These are phyloP conservation scores for Paradendryphiella salina DNA, from an alignment of 2,329 filamentous ascomycete species.

Conservation along the genomic window DNA sequence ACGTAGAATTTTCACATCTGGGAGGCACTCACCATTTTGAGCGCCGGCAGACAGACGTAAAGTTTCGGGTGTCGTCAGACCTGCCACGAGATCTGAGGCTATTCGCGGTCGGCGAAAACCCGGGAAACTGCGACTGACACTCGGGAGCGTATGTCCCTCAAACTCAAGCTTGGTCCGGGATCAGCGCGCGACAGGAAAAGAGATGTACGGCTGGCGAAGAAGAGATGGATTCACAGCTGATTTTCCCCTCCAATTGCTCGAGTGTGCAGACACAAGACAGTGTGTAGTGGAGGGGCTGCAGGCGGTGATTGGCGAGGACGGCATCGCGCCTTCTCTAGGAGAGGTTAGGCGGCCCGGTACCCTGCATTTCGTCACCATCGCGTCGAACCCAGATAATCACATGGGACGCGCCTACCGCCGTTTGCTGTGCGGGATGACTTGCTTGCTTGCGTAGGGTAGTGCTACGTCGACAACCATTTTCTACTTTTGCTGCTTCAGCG, in stretches of 20 bases:
- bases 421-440: not conserved
- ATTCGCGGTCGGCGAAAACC: conserved; percentile 5
- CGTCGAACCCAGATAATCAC: conserved; percentile 11
- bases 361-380: conserved; percentile 11
- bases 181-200: conserved; percentile 5
- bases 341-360: conserved; percentile 4
- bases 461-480: not conserved
- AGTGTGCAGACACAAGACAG: not conserved
- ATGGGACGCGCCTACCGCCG: conserved; percentile 17
- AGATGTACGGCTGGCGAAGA: not conserved
- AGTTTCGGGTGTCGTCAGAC: not conserved
- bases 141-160: not conserved
- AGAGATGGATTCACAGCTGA: not conserved
- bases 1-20: not conserved
- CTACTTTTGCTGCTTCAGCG: conserved; percentile 1
- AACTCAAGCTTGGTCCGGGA: not conserved
- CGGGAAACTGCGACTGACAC: not conserved
- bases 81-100: not conserved
- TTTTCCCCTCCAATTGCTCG: conserved; percentile 1
- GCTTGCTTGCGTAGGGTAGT: too few species aligned
- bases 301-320: conserved; percentile 4
- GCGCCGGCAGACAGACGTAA: not conserved
- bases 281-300: conserved; percentile 4
- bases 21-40: conserved; percentile 17
- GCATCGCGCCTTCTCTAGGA: not conserved